phyloP scores from a whole-genome alignment of 441 rosid genomes.

The Breynia disticha region DNA sequence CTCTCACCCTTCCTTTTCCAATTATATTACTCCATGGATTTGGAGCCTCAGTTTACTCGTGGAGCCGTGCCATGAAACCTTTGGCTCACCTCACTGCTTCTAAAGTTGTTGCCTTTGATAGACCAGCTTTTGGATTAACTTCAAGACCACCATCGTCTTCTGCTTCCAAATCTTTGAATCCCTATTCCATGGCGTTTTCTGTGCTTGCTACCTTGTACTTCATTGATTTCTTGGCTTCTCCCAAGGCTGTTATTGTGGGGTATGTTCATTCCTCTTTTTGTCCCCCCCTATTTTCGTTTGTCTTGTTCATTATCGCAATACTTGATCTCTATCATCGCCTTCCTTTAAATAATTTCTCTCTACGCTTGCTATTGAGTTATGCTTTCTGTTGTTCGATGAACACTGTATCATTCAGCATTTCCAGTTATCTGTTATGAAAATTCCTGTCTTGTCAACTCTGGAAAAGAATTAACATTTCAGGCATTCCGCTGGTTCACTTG shows the following conservation, averaged over 20 bases:
- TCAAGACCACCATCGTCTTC: conserved; percentile 21
- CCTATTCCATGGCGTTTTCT: conserved; percentile 77
- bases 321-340: not conserved
- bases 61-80: conserved; percentile 68
- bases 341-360: not conserved
- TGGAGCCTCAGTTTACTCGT: conserved; percentile 88
- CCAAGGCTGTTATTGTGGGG: conserved; percentile 77
- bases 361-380: too few species aligned
- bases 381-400: too few species aligned
- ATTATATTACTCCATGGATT: conserved; percentile 80
- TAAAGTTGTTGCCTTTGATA: conserved; percentile 78
- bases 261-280: conserved; percentile 23
- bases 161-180: conserved; percentile 38
- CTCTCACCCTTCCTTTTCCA: conserved; percentile 30
- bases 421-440: too few species aligned
- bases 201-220: conserved; percentile 70
- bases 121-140: conserved; percentile 88
- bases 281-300: not conserved
- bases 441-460: not conserved
- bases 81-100: conserved; percentile 49
- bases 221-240: conserved; percentile 52
- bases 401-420: too few species aligned
- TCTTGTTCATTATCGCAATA: not conserved
- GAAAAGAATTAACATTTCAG: conserved; percentile 26
- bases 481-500: conserved; percentile 84